Evolutionary conservation across 2,329 filamentous ascomycete species (phyloP).

Genomic region (Talaromyces funiculosus): DNA sequence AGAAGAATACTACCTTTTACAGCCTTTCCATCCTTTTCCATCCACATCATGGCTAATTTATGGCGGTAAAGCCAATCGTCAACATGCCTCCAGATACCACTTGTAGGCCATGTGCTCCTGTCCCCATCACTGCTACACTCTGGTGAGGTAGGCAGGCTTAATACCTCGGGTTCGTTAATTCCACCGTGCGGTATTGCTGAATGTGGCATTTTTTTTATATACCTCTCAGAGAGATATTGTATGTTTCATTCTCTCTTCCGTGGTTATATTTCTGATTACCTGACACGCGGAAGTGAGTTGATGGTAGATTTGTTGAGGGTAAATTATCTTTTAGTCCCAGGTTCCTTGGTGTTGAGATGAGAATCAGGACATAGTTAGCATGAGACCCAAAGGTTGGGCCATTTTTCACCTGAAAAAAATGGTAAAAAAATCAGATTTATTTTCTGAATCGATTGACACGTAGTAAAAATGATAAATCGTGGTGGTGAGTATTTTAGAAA

Average conservation of each 20-base stretch:
- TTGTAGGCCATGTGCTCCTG: conserved; percentile 31
- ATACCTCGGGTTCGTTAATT: conserved; percentile 15
- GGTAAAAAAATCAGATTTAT: neutral
- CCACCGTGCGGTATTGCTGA: neutral
- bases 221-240: neutral
- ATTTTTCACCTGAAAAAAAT: neutral
- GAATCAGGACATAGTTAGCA: neutral
- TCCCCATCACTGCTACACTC: conserved; percentile 39
- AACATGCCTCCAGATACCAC: conserved; percentile 28
- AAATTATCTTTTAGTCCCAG: neutral
- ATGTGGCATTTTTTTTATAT: neutral
- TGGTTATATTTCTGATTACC: neutral
- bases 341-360: neutral
- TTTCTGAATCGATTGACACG: neutral
- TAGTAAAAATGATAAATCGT: neutral
- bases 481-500: conserved; percentile 4
- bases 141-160: conserved; percentile 28
- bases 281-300: neutral
- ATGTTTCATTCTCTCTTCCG: neutral
- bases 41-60: conserved; percentile 46
- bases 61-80: conserved; percentile 44
- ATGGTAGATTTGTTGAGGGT: neutral
- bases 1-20: conserved; percentile 25
- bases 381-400: too few relatives aligned
- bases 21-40: conserved; percentile 37